Base-by-base conservation (phyloP, 2,329 filamentous ascomycete genomes). In the Apiospora pterosperma region DNA sequence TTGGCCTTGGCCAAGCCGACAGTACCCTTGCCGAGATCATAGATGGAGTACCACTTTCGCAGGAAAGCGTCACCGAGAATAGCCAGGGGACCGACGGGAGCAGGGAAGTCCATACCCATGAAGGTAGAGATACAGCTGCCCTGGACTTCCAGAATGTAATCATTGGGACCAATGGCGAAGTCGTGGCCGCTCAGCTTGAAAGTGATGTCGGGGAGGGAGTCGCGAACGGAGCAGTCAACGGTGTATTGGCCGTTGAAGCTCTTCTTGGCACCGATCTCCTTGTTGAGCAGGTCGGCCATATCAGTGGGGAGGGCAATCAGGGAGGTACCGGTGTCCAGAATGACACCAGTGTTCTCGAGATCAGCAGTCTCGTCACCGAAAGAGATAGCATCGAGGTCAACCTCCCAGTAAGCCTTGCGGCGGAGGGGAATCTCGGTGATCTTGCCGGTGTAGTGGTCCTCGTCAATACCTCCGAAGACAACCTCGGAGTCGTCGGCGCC, bases 351-450 rank as follows among this genome's bases (percentile, higher is more conserved):
- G 85, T 92, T 88, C 70, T 98, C 95, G 69, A 98, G 89, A 79
- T 97, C 91, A 67, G 94, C 94, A 70, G 88, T 90, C 76, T 92
- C 88, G 62, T 94, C 86, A 73, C 96, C 96, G 69, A 97, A 93
- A 64, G 91, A 89, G 81, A 99, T 96, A 69, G 93, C 86, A 75
- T 98, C 90, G 67, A 99, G 89, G 75, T 98, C 94, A 64, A 99
- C 95, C 86, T 99, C 96, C 96, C 96, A 99, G 88, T 99, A 99
- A 61, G 96, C 96, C 90, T 98, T 98, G 78, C 96, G 92, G 79
- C 96, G 92, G 72, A 99, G 88, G 63, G 96, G 96, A 71, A 99
- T 93, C 79, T 93, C 96, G 77, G 90, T 92, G 74, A 99, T 87
- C 80, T 98, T 90, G 75, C 96, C 96, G 42, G 85, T 89, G 78